A percentile compares a stretch with the other conserved stretches of the same genome.
phyloP scores from a whole-genome alignment of 192 early-diverging fungal genomes.

The Coemansia javaensis region DNA sequence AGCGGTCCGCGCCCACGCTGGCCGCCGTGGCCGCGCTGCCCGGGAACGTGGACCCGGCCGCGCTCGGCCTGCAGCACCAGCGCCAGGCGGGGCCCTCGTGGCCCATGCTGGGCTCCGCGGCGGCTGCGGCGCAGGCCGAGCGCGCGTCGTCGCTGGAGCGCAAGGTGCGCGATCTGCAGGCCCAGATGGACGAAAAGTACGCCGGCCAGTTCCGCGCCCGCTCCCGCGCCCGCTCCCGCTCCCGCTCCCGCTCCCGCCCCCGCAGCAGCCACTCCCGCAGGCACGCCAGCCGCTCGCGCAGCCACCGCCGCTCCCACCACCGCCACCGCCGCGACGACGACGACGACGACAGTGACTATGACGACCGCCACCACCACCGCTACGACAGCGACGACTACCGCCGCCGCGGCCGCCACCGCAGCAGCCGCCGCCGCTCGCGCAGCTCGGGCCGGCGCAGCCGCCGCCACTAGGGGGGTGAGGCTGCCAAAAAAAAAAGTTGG shows the following conservation, averaged over 20 bases:
- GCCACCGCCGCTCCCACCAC: background rate
- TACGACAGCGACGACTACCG: background rate
- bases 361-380: no score
- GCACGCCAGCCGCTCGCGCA: background rate
- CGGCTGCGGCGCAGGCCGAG: background rate
- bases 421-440: slow-evolving; percentile 10
- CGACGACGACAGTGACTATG: background rate
- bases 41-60: slow-evolving; percentile 9
- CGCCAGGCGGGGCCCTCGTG: slow-evolving; percentile 20
- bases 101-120: slow-evolving; percentile 29
- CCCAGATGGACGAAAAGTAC: slow-evolving; percentile 18
- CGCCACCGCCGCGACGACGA: background rate
- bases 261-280: background rate
- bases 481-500: no score
- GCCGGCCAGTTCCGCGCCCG: no score
- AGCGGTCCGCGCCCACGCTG: slow-evolving; percentile 15
- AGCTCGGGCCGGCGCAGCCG: slow-evolving; percentile 3
- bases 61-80: background rate
- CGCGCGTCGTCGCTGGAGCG: background rate
- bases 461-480: background rate
- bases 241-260: background rate
- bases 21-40: slow-evolving; percentile 35
- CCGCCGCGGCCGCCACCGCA: slow-evolving; percentile 2
- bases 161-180: slow-evolving; percentile 14
- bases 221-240: background rate